phyloP scores from a whole-genome alignment of 345 rosid genomes.

The Acer saccharum region DNA sequence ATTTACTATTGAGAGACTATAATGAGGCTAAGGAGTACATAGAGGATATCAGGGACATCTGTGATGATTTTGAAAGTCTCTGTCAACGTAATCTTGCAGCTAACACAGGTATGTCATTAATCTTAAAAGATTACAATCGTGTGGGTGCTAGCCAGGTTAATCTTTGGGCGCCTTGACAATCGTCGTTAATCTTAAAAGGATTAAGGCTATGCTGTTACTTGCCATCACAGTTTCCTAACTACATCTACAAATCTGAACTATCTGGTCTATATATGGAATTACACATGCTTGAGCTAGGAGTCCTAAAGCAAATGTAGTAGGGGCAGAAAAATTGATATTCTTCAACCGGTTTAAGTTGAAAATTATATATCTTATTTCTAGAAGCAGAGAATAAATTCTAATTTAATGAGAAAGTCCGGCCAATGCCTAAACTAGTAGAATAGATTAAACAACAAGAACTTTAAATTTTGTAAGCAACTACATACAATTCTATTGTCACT shows the following conservation, averaged over 20 bases:
- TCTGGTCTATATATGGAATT: not conserved
- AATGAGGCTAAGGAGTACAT: slow-evolving; percentile 79
- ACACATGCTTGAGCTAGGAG: too few relatives aligned
- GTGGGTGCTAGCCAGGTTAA: not conserved
- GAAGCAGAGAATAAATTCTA: too few relatives aligned
- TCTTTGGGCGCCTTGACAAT: not conserved
- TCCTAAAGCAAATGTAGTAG: too few relatives aligned
- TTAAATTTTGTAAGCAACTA: too few relatives aligned
- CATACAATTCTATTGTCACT: too few relatives aligned
- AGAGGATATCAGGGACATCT: slow-evolving; percentile 86
- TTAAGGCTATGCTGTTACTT: not conserved
- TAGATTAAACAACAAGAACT: too few relatives aligned
- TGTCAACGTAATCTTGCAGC: slow-evolving; percentile 96
- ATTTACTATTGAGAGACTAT: slow-evolving; percentile 77
- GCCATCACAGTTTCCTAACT: not conserved
- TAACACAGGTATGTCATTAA: slow-evolving; percentile 67
- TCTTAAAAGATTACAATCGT: not conserved
- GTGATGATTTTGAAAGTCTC: slow-evolving; percentile 85
- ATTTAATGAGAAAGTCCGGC: too few relatives aligned
- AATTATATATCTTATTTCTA: too few relatives aligned
- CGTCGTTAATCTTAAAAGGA: not conserved
- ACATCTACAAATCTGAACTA: not conserved
- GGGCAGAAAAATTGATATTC: too few relatives aligned
- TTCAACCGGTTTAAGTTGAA: too few relatives aligned
- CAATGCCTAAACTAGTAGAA: too few relatives aligned